Percentiles rank a stretch among this genome's conserved stretches.
These are phyloP conservation scores for Trichoderma pleuroti DNA, from an alignment of 2,329 filamentous ascomycete species.

Conservation along the genomic window DNA sequence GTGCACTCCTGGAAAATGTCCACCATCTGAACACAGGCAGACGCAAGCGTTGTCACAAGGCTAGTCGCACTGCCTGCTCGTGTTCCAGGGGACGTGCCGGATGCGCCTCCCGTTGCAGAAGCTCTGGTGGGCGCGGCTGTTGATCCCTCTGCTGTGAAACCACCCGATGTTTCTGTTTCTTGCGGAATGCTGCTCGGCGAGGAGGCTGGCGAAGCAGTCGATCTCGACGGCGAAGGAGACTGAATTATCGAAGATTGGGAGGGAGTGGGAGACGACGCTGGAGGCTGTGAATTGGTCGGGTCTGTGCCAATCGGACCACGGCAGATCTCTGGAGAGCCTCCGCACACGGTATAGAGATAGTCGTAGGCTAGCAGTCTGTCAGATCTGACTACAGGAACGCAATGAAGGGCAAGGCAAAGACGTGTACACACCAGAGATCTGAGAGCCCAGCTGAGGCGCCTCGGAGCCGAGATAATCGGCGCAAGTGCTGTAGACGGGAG, in stretches of 20 bases:
- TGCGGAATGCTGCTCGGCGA: not conserved
- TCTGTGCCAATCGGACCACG: not conserved
- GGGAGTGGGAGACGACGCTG: not conserved
- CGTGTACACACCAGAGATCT: conserved; percentile 27
- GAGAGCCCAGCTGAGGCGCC: conserved; percentile 22
- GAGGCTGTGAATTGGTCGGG: not conserved
- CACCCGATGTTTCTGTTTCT: not conserved
- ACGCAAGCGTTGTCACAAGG: conserved; percentile 18
- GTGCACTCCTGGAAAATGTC: conserved; percentile 29
- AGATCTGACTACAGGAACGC: not conserved
- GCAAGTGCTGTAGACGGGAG: conserved; percentile 30
- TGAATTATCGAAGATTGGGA: not conserved
- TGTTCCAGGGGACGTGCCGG: not conserved
- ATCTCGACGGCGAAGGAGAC: not conserved
- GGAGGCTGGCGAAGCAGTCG: not conserved
- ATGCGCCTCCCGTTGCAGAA: not conserved
- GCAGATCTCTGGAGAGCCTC: not conserved
- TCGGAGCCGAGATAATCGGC: conserved; percentile 29
- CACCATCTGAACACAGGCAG: conserved; percentile 29
- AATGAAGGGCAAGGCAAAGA: not conserved
- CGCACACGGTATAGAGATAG: conserved; percentile 27
- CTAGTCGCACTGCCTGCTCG: not conserved
- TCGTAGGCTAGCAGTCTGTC: conserved; percentile 25
- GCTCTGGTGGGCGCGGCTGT: not conserved
- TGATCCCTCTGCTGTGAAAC: not conserved